Conservation (phyloP, 2,329 filamentous ascomycete genomes). For the Colletotrichum phormii region DNA sequence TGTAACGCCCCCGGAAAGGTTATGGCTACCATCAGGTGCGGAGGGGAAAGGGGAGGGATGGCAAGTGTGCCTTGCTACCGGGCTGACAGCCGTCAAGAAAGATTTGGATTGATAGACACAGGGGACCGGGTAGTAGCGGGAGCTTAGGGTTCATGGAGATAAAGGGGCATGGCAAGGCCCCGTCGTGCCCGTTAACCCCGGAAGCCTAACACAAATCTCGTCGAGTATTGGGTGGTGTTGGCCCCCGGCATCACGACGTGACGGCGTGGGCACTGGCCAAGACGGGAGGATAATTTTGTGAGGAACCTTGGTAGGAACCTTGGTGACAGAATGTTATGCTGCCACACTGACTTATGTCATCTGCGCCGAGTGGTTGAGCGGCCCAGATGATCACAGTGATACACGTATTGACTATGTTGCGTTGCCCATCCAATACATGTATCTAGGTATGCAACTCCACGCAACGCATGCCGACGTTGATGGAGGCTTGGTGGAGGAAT, state of each 20-base stretch:
- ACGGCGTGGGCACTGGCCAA: background rate
- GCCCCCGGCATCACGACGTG: background rate
- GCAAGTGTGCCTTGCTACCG: constrained; percentile 24
- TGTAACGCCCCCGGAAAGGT: background rate
- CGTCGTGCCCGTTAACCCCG: constrained; percentile 18
- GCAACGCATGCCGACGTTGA: background rate
- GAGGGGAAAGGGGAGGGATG: no score
- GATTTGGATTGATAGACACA: constrained; percentile 8
- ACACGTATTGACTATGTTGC: background rate
- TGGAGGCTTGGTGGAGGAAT: background rate
- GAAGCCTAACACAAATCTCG: background rate
- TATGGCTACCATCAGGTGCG: background rate
- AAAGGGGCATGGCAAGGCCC: background rate
- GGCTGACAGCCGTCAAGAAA: constrained; percentile 12
- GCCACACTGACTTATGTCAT: background rate
- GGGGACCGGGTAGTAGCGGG: background rate
- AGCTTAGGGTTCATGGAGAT: background rate
- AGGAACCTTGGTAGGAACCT: background rate
- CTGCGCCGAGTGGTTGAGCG: background rate
- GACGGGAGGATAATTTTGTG: background rate
- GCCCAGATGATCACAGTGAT: background rate
- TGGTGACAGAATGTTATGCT: background rate
- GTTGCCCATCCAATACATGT: background rate
- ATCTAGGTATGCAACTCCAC: background rate
- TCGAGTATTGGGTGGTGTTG: background rate